Conservation (phyloP, 2,329 filamentous ascomycete genomes). For the Hymenoscyphus occultus region DNA sequence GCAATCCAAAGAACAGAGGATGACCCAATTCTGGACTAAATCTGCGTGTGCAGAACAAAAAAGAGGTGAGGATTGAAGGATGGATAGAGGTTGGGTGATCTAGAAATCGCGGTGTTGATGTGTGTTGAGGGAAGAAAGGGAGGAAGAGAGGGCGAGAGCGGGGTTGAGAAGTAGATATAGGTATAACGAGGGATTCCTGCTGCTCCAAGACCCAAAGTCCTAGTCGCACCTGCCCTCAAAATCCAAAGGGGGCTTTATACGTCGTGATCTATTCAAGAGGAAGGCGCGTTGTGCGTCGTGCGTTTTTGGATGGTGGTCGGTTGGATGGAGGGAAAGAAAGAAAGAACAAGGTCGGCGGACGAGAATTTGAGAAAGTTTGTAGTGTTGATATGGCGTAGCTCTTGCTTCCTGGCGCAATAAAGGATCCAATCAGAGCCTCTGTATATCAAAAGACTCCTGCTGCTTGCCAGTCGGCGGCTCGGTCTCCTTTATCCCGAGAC, state of each 20-base stretch:
- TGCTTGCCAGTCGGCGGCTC: too few species aligned
- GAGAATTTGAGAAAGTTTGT: too few species aligned
- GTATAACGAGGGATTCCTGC: background rate
- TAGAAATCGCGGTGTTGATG: background rate
- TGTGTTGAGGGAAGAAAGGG: background rate
- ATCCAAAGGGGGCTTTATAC: background rate
- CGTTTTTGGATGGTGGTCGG: background rate
- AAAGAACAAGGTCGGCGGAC: too few species aligned
- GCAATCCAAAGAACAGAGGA: background rate
- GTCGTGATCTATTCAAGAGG: background rate
- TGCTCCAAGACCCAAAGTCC: background rate
- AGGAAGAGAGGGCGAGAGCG: background rate
- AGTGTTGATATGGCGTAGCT: too few species aligned
- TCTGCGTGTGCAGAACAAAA: slow-evolving; percentile 4
- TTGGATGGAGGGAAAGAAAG: background rate
- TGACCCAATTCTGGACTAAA: slow-evolving; percentile 4
- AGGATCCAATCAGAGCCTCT: too few species aligned
- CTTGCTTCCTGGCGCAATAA: too few species aligned
- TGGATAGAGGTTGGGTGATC: background rate
- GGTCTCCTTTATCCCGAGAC: too few species aligned
- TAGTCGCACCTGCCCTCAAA: background rate
- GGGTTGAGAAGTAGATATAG: background rate
- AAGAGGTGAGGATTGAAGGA: slow-evolving; percentile 4
- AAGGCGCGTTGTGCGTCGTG: background rate
- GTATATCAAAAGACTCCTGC: too few species aligned